Base-by-base conservation (phyloP, 2,329 filamentous ascomycete genomes). In the Pseudocercospora crystallina region DNA sequence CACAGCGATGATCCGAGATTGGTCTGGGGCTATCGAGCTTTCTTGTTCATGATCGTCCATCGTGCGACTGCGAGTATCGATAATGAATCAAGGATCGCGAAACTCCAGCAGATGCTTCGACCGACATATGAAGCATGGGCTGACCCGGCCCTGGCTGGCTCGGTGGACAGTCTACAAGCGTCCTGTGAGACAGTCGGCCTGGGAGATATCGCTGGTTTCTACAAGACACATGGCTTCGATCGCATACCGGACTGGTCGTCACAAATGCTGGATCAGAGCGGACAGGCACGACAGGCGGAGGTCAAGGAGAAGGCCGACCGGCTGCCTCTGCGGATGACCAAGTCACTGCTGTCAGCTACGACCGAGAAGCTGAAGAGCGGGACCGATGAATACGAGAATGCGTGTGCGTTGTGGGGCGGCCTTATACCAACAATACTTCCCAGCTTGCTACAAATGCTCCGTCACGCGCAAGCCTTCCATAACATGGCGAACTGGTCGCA, bases 31-130 rank as follows among this genome's bases (percentile, higher is more conserved):
- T 91, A 95, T 63, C 88, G 85, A 61, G 92, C 90, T 8, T 92
- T 97, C 57, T 77, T 97, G 1, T 95, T 99, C 68, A 94, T 95
- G 52, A 94, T 99, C 56, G 86, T 87, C 62, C 92, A 97, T 70
- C 89, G 94, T 53, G 85, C 90, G 32, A 85, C 80, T 15, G 84
- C 83, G 37, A 26, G 20, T 7, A 79, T 97, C 31, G 86, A 95
- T 58, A 78, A 80, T 13, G 76, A 78, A n/a, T 72, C 82, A 32
- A 87, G 91, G 52, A 77, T 91, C 46, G 76, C 82, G 49, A 86
- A 89, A 51, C 75, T 99, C 29, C 76, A 83, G 48, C 79, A 81
- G 11, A 96, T 97, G 68, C 79, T 97, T 43, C 80, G 86, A n/a
- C 90, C 91, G 1, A 84, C 97, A 17, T 86, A 86, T 59, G 76